Base-by-base conservation (phyloP, 176 grass and related monocot genomes). In the Panicum miliaceum region DNA sequence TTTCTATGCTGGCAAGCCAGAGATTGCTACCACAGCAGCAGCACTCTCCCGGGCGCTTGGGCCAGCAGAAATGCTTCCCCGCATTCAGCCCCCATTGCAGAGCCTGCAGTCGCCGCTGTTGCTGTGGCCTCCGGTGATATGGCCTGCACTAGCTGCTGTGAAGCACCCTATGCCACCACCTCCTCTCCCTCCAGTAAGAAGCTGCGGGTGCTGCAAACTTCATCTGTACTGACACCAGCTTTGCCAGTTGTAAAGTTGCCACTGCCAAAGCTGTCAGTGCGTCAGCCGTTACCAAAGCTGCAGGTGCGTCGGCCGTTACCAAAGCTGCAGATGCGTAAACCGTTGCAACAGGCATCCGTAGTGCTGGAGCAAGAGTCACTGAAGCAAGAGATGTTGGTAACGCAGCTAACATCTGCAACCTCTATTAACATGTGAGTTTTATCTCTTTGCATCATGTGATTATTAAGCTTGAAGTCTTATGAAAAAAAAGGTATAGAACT, bases 101-200 rank as follows among this genome's bases (percentile, higher is more conserved):
- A 60, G 43, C 29, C 51, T 47, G 16, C 38, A n/a, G 25, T 9
- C 36, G 5, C 4, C 67, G 16, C 12, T 23, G 42, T 29, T 34
- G 29, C 29, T 64, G 12, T 62, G 81, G 54, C 54, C 81, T 34
- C 38, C 54, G 6, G 38, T 61, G 54, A 26, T 43, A 62, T 46
- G 51, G 25, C 57, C 57, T 64, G 6, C 56, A 36, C 4, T 27
- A 19, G 8, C 71, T 2, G 70, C 43, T 5, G 12, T 8, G 34
- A 84, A 83, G 81, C 69, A 73, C 10, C 41, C 20, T 60, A 74
- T 75, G 71, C 29, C 81, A 29, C 40, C 52, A 0, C 42, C 81
- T 26, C 12, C 20, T 37, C 70, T 4, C 18, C 81, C 81, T 36
- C 57, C 56, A 65, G 43, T 18, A 84, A 84, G 58, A 75, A 65